Percentiles rank a stretch among this genome's conserved stretches.
These are phyloP conservation scores for Fusarium cicatricum DNA, from an alignment of 2,329 filamentous ascomycete species.

Conservation along the genomic window DNA sequence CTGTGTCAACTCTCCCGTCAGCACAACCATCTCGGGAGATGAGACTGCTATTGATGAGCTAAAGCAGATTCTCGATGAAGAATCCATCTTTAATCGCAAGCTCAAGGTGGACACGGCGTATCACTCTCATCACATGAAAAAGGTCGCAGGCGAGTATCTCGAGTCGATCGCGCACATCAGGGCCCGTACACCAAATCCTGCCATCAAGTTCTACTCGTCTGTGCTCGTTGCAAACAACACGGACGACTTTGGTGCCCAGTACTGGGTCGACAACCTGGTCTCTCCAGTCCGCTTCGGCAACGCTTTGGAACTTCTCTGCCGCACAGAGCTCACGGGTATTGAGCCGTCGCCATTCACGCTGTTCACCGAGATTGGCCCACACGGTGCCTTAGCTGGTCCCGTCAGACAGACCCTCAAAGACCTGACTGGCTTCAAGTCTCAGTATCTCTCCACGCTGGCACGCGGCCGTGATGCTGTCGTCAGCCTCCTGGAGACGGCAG, in stretches of 20 bases:
- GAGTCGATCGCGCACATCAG: conserved; percentile 36
- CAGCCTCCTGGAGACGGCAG: conserved; percentile 18
- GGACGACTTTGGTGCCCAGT: conserved; percentile 16
- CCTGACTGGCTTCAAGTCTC: conserved; percentile 15
- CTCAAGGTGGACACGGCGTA: conserved; percentile 52
- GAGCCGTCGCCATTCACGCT: conserved; percentile 10
- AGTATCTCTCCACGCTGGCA: conserved; percentile 12
- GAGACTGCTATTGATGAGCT: conserved; percentile 40
- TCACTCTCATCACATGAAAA: conserved; percentile 50
- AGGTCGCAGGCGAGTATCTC: conserved; percentile 28
- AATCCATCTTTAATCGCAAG: conserved; percentile 43
- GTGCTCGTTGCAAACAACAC: conserved; percentile 23
- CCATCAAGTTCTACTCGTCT: conserved; percentile 42
- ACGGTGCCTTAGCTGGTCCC: conserved; percentile 37
- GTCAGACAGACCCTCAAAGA: conserved; percentile 35
- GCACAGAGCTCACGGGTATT: background rate
- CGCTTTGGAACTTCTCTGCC: conserved; percentile 23
- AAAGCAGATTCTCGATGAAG: conserved; percentile 41
- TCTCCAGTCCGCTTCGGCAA: conserved; percentile 40
- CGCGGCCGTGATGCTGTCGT: conserved; percentile 41
- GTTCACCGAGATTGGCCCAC: conserved; percentile 39
- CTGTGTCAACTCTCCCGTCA: conserved; percentile 49
- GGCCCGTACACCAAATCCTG: background rate
- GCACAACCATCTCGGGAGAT: conserved; percentile 50
- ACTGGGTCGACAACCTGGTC: conserved; percentile 45